These are phyloP conservation scores for Colletotrichum orchidophilum DNA, from an alignment of 2,329 filamentous ascomycete genomes.

Conservation along the genomic window DNA sequence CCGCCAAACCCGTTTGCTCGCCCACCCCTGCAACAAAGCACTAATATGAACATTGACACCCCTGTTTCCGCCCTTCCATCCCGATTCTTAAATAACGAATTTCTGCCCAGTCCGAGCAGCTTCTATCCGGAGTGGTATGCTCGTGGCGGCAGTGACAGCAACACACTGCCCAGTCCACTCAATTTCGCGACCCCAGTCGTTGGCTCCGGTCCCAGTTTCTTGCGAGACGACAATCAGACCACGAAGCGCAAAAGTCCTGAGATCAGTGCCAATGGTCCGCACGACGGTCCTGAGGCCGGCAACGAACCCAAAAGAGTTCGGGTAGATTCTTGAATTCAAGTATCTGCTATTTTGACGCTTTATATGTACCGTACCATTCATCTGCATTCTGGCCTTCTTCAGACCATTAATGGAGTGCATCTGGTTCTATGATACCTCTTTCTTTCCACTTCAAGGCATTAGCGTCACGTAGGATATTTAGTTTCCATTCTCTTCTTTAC, in stretches of 20 bases:
- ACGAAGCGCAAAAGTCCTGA: conserved; percentile 68
- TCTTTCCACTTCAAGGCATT: conserved; percentile 28
- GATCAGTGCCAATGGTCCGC: conserved; percentile 49
- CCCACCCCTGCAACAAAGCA: conserved; percentile 77
- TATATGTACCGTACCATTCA: conserved; percentile 27
- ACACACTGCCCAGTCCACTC: conserved; percentile 89
- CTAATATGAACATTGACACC: conserved; percentile 62
- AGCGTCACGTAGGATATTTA: conserved; percentile 31
- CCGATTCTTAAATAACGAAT: conserved; percentile 86
- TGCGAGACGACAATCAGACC: conserved; percentile 62
- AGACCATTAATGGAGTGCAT: conserved; percentile 27
- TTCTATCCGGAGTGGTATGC: conserved; percentile 96
- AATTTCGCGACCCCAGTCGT: conserved; percentile 88
- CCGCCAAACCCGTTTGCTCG: conserved; percentile 96
- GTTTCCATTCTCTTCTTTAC: conserved; percentile 20
- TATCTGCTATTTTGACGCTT: background rate
- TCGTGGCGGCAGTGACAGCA: conserved; percentile 73
- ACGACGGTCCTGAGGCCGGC: conserved; percentile 52
- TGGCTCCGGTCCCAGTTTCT: conserved; percentile 69
- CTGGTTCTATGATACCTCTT: conserved; percentile 36
- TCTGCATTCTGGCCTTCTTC: conserved; percentile 20
- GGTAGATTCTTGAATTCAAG: conserved; percentile 52
- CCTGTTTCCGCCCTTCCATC: conserved; percentile 95
- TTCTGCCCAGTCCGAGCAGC: conserved; percentile 88
- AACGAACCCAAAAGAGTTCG: conserved; percentile 64